Percentiles rank a stretch among this genome's conserved stretches.
phyloP scores from a whole-genome alignment of 306 rosid species.

The Castanea crenata region DNA sequence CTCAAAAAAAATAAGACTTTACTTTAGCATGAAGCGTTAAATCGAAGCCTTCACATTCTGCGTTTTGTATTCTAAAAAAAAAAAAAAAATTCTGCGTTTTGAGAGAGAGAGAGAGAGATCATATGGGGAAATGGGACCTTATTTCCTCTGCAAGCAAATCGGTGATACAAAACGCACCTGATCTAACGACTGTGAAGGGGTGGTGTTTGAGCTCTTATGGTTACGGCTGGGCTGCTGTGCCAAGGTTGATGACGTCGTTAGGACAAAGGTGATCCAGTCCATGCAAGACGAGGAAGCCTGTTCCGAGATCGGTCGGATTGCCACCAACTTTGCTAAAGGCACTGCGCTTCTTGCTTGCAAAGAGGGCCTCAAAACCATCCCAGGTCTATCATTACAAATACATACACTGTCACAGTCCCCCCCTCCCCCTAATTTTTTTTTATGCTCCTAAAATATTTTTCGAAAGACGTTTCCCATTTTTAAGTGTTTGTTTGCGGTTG shows the following conservation, averaged over 20 bases:
- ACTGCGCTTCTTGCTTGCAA: neutral
- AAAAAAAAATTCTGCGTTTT: too few relatives aligned
- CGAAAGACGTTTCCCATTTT: too few relatives aligned
- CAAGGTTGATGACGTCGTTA: neutral
- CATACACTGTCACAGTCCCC: neutral
- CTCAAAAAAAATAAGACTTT: too few relatives aligned
- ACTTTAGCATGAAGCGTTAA: too few relatives aligned
- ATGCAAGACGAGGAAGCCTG: neutral
- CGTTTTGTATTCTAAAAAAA: too few relatives aligned
- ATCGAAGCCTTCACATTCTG: too few relatives aligned
- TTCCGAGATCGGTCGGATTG: neutral
- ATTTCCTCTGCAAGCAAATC: neutral
- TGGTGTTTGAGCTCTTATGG: conserved; percentile 1
- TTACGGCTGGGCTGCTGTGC: neutral
- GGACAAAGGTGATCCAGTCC: neutral
- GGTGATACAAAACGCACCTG: neutral
- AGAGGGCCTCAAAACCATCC: conserved; percentile 14
- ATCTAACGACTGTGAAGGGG: conserved; percentile 2
- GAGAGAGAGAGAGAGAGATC: neutral
- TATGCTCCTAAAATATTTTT: too few relatives aligned
- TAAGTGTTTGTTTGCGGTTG: too few relatives aligned
- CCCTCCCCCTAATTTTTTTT: neutral
- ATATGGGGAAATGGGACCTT: conserved; percentile 7
- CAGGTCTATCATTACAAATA: neutral
- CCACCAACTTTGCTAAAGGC: neutral